Base-by-base conservation (phyloP, 108 stramenopile species). In the Nitzschia sp. region DNA sequence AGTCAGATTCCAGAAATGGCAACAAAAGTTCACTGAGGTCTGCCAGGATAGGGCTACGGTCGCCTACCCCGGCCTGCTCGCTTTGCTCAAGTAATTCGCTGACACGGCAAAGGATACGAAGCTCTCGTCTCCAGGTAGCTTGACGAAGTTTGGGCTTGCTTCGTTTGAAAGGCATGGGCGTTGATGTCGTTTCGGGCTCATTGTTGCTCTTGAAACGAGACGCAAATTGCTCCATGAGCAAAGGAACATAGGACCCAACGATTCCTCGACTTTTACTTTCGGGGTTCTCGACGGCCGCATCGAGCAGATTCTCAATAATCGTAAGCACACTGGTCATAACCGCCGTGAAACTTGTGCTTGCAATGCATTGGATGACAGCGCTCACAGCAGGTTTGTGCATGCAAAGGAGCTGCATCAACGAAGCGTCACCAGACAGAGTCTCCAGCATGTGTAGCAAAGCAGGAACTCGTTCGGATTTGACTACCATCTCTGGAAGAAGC, bases 61-160 rank as follows among this genome's bases (percentile, higher is more conserved):
- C 63, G 25, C 23, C 48, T 19, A 27, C 28, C 21, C 33, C 62
- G 9, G 26, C 8, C 26, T 17, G 23, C 13, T 80, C 52, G 22
- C 67, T 61, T 15, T 71, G 45, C 45, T 69, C 71, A 55, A 90
- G 56, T 9, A 89, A 70, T 56, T 86, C 86, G 64, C 83, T 87
- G 0, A 94, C 75, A 2, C 81, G 74, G 36, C 83, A 91, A n/a
- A 94, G 69, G 67, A 94, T 87, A 31, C 68, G 62, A 22, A 92
- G 68, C 57, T 88, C 83, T 13, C 64, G 69, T 68, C 66, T 60
- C 81, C 73, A 75, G 46, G 73, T 63, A 19, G 69, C 19, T 26
- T 66, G 66, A 27, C 66, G 66, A 34, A 50, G 27, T 21, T 27
- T 65, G 15, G 15, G 50, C 72, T 67, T 68, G 21, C 1, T 13